A percentile compares a stretch with the other conserved stretches of the same genome.
These are phyloP conservation scores for Tarenaya hassleriana DNA, from an alignment of 345 rosid genomes.

Conservation along the genomic window DNA sequence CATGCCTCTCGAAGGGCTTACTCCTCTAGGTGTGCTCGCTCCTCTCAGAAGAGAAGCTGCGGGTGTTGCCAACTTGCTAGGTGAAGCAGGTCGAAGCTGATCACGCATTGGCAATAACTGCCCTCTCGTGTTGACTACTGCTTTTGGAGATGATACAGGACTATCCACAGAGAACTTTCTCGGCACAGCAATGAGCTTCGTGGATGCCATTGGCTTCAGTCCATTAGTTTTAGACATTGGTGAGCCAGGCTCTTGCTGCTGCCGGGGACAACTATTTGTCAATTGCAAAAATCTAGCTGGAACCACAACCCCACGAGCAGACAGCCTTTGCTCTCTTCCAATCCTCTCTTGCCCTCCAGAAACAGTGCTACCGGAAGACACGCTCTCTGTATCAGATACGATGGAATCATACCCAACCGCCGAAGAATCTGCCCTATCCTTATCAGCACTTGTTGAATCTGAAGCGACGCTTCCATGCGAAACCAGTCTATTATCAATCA, in stretches of 20 bases:
- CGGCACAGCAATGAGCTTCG: constrained; percentile 32
- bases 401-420: constrained; percentile 25
- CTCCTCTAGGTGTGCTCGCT: constrained; percentile 26
- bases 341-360: constrained; percentile 34
- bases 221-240: constrained; percentile 33
- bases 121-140: constrained; percentile 39
- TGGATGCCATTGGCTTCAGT: constrained; percentile 29
- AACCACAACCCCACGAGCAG: constrained; percentile 36
- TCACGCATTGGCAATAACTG: constrained; percentile 54
- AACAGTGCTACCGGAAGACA: constrained; percentile 50
- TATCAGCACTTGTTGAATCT: constrained; percentile 28
- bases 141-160: constrained; percentile 55
- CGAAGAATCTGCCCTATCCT: constrained; percentile 17
- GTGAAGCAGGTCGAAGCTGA: constrained; percentile 56
- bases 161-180: constrained; percentile 45
- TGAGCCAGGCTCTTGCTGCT: constrained; percentile 39
- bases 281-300: constrained; percentile 57
- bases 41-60: constrained; percentile 43
- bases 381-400: constrained; percentile 62
- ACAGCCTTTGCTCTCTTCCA: constrained; percentile 25
- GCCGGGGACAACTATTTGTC: constrained; percentile 39
- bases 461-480: constrained; percentile 33
- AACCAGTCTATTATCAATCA: constrained; percentile 39
- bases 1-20: constrained; percentile 55
- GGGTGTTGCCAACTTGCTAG: constrained; percentile 41